phyloP scores from a whole-genome alignment of 2,329 filamentous ascomycete genomes.

The Aspergillus candidus region DNA sequence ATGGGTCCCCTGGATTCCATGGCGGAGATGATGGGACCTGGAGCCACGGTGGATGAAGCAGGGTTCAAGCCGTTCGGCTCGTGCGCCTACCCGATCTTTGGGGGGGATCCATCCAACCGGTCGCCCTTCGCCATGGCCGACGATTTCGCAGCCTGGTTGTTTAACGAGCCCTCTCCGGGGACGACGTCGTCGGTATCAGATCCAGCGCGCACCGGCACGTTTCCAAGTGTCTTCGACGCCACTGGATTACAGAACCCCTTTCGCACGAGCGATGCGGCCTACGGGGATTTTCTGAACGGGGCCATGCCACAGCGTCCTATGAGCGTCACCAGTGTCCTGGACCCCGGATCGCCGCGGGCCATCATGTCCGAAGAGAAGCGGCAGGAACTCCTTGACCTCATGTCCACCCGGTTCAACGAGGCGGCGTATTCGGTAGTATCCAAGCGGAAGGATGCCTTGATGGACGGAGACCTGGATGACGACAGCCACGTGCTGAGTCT shows the following conservation, averaged over 20 bases:
- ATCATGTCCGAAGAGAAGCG: slow-evolving; percentile 83
- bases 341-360: slow-evolving; percentile 71
- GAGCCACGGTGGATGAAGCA: slow-evolving; percentile 19
- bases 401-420: slow-evolving; percentile 75
- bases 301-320: slow-evolving; percentile 67
- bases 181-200: slow-evolving; percentile 47
- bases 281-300: slow-evolving; percentile 44
- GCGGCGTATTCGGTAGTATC: slow-evolving; percentile 67
- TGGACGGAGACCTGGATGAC: slow-evolving; percentile 68
- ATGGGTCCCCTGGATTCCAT: slow-evolving; percentile 21
- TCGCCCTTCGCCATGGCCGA: slow-evolving; percentile 84
- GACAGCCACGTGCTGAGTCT: slow-evolving; percentile 64
- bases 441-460: slow-evolving; percentile 67
- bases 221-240: slow-evolving; percentile 37
- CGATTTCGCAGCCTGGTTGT: slow-evolving; percentile 79
- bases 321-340: slow-evolving; percentile 80
- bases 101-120: slow-evolving; percentile 72
- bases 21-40: slow-evolving; percentile 20
- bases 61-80: slow-evolving; percentile 33
- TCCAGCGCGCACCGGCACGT: slow-evolving; percentile 33
- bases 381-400: slow-evolving; percentile 73
- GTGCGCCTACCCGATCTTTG: slow-evolving; percentile 73
- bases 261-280: slow-evolving; percentile 45
- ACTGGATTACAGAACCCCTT: slow-evolving; percentile 46
- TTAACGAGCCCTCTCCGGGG: slow-evolving; percentile 60